Percentiles rank a stretch among this genome's conserved stretches.
Conservation (phyloP, 129 eudicot species). For the Solidago caesia region DNA sequence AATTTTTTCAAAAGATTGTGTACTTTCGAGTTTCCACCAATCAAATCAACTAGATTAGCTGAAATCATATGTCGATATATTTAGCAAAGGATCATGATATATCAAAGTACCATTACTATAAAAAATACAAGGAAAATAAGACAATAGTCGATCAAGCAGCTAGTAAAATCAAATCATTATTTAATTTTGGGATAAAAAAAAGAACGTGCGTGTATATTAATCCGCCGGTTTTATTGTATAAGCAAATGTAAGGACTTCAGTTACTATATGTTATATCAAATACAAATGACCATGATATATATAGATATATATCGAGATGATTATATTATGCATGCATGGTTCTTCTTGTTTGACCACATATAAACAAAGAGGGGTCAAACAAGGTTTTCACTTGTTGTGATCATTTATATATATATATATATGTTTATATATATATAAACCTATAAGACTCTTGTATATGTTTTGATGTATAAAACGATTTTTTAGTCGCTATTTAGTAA, state of each 20-base stretch:
- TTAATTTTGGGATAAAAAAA: neutral
- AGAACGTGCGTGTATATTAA: neutral
- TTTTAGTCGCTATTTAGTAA: conserved; percentile 63
- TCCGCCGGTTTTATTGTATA: conserved; percentile 32
- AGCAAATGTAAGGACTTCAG: conserved; percentile 31
- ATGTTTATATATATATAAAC: conserved; percentile 12
- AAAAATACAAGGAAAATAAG: no score
- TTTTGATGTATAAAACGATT: conserved; percentile 1
- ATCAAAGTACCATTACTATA: neutral
- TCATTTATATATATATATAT: conserved; percentile 18
- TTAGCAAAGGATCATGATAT: conserved; percentile 15
- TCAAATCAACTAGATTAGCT: conserved; percentile 31
- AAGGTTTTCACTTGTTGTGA: neutral
- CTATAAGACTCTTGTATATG: conserved; percentile 26
- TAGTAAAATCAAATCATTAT: neutral
- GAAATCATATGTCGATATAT: conserved; percentile 18
- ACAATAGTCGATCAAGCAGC: neutral
- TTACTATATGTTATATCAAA: conserved; percentile 29
- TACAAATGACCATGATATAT: conserved; percentile 23
- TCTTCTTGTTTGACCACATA: conserved; percentile 37
- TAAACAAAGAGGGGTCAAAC: conserved; percentile 42
- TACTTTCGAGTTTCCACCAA: conserved; percentile 20
- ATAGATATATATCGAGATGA: neutral
- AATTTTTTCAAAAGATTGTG: neutral
- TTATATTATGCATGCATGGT: neutral